Evolutionary conservation across 2,329 filamentous ascomycete species (phyloP).

Genomic region (Trichoderma harzianum): DNA sequence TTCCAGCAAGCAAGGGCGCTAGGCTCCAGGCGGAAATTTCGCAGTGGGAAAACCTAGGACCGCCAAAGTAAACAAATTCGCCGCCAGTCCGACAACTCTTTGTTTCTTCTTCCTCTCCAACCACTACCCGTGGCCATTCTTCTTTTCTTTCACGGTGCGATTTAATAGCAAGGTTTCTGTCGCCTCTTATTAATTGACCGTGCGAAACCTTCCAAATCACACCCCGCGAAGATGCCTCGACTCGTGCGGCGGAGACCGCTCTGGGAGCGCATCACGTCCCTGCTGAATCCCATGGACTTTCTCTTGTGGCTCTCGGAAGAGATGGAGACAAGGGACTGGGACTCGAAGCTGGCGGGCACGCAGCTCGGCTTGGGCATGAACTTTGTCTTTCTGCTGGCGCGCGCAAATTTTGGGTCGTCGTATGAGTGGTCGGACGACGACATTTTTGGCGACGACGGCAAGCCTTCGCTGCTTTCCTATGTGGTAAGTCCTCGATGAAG

Average conservation of each 20-base stretch:
- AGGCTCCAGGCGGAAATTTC: conserved; percentile 8
- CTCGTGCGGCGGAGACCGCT: conserved; percentile 80
- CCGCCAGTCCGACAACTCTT: neutral
- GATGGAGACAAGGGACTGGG: conserved; percentile 86
- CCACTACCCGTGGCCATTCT: neutral
- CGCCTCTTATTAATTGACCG: neutral
- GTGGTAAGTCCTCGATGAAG: conserved; percentile 41
- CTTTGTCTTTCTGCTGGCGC: conserved; percentile 73
- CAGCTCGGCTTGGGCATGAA: conserved; percentile 76
- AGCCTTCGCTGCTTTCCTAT: conserved; percentile 62
- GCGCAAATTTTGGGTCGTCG: conserved; percentile 64
- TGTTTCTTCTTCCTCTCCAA: neutral
- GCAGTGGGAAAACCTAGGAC: neutral
- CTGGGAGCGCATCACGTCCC: conserved; percentile 72
- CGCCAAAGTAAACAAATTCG: conserved; percentile 19
- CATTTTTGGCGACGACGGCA: conserved; percentile 72
- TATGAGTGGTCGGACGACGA: conserved; percentile 59
- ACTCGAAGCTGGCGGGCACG: conserved; percentile 73
- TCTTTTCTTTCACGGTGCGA: neutral
- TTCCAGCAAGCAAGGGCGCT: neutral
- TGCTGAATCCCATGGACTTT: conserved; percentile 84
- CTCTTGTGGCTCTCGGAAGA: conserved; percentile 89
- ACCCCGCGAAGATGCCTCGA: conserved; percentile 53
- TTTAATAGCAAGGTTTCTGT: neutral
- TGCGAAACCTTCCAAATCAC: neutral